Conservation (phyloP, 352 stramenopile genomes). For the Globisporangium uncinulatum region DNA sequence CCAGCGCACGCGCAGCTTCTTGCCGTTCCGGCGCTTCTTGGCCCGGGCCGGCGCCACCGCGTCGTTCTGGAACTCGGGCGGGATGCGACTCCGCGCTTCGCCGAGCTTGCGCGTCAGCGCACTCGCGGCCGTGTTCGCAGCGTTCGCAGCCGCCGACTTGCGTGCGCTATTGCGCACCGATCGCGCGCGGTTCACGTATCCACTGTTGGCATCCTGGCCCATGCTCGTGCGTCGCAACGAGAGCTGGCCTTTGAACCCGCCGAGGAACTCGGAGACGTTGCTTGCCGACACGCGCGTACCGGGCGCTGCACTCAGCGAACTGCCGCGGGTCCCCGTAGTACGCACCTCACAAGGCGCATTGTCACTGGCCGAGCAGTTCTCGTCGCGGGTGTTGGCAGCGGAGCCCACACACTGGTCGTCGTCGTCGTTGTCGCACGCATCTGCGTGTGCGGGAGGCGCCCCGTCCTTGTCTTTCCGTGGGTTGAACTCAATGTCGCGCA, state of each 20-base stretch:
- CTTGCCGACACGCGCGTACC: conserved; percentile 33
- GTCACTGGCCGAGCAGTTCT: not conserved
- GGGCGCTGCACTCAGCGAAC: conserved; percentile 9
- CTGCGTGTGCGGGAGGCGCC: not conserved
- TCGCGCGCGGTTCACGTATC: conserved; percentile 38
- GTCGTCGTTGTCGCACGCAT: conserved; percentile 8
- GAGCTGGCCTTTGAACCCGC: conserved; percentile 53
- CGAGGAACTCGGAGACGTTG: conserved; percentile 61
- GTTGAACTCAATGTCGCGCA: conserved; percentile 42
- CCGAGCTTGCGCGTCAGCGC: conserved; percentile 41
- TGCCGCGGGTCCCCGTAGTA: not conserved
- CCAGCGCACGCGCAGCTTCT: conserved; percentile 39
- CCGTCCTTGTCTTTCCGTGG: conserved; percentile 12
- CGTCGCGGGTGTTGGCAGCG: conserved; percentile 2
- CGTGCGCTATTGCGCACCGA: conserved; percentile 32
- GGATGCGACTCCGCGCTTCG: conserved; percentile 46
- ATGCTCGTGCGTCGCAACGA: conserved; percentile 24
- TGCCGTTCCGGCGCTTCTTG: conserved; percentile 30
- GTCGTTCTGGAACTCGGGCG: conserved; percentile 50
- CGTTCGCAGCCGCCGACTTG: conserved; percentile 24
- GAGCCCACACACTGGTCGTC: conserved; percentile 11
- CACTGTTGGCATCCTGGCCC: conserved; percentile 11
- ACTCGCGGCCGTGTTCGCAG: conserved; percentile 15
- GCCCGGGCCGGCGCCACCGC: conserved; percentile 19
- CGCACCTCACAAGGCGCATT: not conserved